Conservation (phyloP, 2,329 filamentous ascomycete genomes). For the Cadophora malorum region DNA sequence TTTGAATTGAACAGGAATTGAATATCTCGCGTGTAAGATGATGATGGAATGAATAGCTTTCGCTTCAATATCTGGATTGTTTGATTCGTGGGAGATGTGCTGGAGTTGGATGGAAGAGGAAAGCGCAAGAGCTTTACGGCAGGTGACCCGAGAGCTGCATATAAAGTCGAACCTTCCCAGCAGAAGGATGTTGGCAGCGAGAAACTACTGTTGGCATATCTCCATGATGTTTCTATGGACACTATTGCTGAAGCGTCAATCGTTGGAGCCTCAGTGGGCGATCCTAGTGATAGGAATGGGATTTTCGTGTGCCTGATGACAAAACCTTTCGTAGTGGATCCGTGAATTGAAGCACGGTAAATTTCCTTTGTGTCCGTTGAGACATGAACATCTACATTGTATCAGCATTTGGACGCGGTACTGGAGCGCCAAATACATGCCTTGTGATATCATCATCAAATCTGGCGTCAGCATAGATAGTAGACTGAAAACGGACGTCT, state of each 20-base stretch:
- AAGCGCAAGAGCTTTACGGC: conserved; percentile 21
- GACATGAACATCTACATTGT: conserved; percentile 17
- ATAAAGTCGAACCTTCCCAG: conserved; percentile 18
- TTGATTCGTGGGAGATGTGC: background rate
- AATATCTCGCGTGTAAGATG: conserved; percentile 17
- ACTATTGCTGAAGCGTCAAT: background rate
- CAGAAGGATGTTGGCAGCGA: conserved; percentile 10
- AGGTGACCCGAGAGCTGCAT: conserved; percentile 16
- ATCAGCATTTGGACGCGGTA: background rate
- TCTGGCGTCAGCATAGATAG: background rate
- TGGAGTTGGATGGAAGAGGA: background rate
- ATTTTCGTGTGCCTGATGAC: conserved; percentile 16
- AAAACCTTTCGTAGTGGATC: conserved; percentile 4
- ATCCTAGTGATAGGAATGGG: background rate
- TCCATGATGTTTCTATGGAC: conserved; percentile 13
- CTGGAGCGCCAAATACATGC: background rate
- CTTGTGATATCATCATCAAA: conserved; percentile 23
- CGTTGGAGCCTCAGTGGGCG: background rate
- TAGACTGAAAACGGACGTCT: background rate
- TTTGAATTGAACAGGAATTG: conserved; percentile 8
- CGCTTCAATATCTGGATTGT: conserved; percentile 15
- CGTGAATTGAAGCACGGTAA: conserved; percentile 17
- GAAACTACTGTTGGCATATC: background rate
- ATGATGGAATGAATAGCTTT: conserved; percentile 20
- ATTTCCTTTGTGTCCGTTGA: background rate